Conservation (phyloP, 208 protist genomes). For the Trichomonas tenax region DNA sequence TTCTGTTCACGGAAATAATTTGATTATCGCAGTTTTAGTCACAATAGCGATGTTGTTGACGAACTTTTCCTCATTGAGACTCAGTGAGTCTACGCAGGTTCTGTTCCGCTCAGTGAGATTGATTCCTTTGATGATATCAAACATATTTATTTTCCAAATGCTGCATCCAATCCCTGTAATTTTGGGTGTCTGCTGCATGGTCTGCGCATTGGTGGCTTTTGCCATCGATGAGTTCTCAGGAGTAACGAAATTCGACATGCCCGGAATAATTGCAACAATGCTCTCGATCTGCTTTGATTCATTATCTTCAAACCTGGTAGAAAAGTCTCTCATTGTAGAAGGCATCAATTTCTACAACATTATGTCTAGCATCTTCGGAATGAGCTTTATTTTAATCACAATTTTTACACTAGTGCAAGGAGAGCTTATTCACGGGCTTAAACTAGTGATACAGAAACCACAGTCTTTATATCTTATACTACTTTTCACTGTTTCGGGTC, state of each 20-base stretch:
- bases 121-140: background rate
- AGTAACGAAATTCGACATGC: background rate
- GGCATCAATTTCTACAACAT: background rate
- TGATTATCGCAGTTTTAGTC: background rate
- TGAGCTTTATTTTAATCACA: background rate
- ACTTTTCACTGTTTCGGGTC: background rate
- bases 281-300: background rate
- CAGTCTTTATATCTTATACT: background rate
- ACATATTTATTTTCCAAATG: background rate
- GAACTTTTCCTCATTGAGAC: background rate
- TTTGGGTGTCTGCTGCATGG: background rate
- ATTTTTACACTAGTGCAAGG: background rate
- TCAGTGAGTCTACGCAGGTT: background rate
- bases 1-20: background rate
- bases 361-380: background rate
- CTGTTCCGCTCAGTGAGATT: background rate
- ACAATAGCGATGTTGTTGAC: background rate
- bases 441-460: background rate
- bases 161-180: background rate
- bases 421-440: background rate
- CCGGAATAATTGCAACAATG: background rate
- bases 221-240: background rate
- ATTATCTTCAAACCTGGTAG: background rate
- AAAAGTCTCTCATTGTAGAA: background rate
- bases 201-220: background rate